phyloP scores from a whole-genome alignment of 2,329 filamentous ascomycete species.

The Paramyrothecium sp. region DNA sequence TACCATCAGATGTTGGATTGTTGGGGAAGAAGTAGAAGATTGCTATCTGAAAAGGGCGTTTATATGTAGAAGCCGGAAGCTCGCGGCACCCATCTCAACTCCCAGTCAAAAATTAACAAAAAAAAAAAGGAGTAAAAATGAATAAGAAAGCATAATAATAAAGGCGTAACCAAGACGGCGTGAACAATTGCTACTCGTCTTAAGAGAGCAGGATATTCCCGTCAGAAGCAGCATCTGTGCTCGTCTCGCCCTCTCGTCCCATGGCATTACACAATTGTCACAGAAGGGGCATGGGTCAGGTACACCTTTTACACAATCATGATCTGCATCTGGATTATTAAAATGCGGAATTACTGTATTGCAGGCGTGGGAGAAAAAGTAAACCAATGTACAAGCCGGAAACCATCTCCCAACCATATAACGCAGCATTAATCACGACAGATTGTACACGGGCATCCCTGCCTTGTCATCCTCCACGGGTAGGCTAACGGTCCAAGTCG shows the following conservation, averaged over 20 bases:
- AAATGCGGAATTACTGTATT: not conserved
- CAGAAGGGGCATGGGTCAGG: not conserved
- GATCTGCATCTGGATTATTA: not conserved
- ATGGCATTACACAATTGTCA: not conserved
- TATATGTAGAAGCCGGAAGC: not conserved
- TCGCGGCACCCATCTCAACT: not conserved
- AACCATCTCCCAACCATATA: constrained; percentile 22
- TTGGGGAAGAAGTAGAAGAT: constrained; percentile 12
- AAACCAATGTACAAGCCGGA: constrained; percentile 7
- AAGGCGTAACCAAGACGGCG: too few species aligned
- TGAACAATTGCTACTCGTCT: too few species aligned
- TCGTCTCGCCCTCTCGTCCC: too few species aligned
- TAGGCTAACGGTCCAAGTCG: not conserved
- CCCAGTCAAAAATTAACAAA: not conserved
- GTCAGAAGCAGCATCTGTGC: too few species aligned
- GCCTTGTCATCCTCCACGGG: constrained; percentile 21
- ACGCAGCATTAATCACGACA: constrained; percentile 38
- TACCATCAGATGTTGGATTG: constrained; percentile 6
- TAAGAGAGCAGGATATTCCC: too few species aligned
- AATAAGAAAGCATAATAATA: too few species aligned
- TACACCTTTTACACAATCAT: not conserved
- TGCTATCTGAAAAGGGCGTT: not conserved
- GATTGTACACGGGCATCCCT: constrained; percentile 39
- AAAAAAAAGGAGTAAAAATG: too few species aligned
- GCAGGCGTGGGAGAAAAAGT: not conserved